phyloP scores from a whole-genome alignment of 1,139 yeast species.

The Ogataea hybrid region DNA sequence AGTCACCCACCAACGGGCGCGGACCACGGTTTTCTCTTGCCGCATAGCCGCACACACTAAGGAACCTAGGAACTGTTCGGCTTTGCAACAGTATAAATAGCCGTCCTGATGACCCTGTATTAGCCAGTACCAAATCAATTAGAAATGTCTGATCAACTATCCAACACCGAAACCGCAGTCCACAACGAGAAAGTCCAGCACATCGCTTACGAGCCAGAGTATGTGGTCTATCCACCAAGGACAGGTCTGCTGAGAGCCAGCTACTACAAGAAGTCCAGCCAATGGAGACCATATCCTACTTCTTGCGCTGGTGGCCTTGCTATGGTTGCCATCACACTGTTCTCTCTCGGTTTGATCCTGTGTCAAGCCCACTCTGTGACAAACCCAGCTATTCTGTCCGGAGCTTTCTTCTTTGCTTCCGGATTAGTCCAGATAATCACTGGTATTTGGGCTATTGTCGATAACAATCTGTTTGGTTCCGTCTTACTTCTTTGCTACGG shows the following conservation, averaged over 20 bases:
- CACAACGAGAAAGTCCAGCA: slow-evolving; percentile 12
- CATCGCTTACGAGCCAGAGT: slow-evolving; percentile 4
- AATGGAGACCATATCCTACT: too few species aligned
- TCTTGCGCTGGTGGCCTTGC: too few species aligned
- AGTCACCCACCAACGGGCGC: not conserved
- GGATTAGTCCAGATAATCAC: slow-evolving; percentile 65
- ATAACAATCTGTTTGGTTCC: slow-evolving; percentile 47
- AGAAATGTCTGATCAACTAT: slow-evolving; percentile 19
- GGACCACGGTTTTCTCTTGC: not conserved
- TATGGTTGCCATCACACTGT: too few species aligned
- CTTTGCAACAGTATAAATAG: slow-evolving; percentile 2
- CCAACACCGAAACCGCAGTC: slow-evolving; percentile 23
- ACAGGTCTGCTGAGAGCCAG: too few species aligned
- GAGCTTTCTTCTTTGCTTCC: slow-evolving; percentile 56
- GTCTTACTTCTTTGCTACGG: slow-evolving; percentile 39
- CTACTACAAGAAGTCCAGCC: too few species aligned
- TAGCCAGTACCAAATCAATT: too few species aligned
- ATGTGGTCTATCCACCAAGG: too few species aligned
- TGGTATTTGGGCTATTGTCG: slow-evolving; percentile 63
- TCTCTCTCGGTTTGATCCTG: too few species aligned
- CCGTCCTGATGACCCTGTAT: not conserved
- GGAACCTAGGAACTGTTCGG: not conserved
- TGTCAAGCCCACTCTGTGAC: slow-evolving; percentile 50
- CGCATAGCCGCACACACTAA: not conserved
- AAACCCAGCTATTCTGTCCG: slow-evolving; percentile 45